Evolutionary conservation across 2,329 filamentous ascomycete species (phyloP).

Genomic region (Tolypocladium guangdongense): DNA sequence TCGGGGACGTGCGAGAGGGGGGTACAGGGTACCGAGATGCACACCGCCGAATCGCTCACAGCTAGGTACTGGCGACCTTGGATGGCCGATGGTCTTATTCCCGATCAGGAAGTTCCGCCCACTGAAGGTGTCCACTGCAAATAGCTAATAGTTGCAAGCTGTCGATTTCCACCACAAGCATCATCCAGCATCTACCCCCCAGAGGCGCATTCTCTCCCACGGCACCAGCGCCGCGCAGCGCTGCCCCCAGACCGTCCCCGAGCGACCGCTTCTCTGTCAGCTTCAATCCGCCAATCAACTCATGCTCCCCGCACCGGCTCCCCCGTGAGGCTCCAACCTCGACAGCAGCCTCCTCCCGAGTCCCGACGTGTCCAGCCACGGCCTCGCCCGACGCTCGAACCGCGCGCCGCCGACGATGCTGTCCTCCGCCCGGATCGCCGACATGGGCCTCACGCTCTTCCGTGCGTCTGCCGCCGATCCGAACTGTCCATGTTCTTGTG

Average conservation of each 20-base stretch:
- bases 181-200: not conserved
- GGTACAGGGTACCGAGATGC: not conserved
- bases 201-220: not conserved
- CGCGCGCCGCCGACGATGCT: slow-evolving; percentile 9
- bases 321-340: slow-evolving; percentile 8
- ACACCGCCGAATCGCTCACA: fast-evolving
- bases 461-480: slow-evolving; percentile 11
- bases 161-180: not conserved
- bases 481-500: not conserved
- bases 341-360: not conserved
- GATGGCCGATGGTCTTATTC: not conserved
- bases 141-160: not conserved
- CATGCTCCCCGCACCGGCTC: slow-evolving; percentile 10
- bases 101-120: not conserved
- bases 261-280: not conserved
- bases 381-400: not conserved
- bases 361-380: not conserved
- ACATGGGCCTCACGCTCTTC: slow-evolving; percentile 20
- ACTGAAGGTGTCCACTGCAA: too few relatives aligned
- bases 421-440: slow-evolving; percentile 13
- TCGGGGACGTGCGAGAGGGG: too few relatives aligned
- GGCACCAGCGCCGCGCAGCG: not conserved
- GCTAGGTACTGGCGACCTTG: not conserved
- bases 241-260: not conserved
- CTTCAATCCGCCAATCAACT: not conserved